Conservation (phyloP, 2,329 filamentous ascomycete genomes). For the Pochonia chlamydosporia region DNA sequence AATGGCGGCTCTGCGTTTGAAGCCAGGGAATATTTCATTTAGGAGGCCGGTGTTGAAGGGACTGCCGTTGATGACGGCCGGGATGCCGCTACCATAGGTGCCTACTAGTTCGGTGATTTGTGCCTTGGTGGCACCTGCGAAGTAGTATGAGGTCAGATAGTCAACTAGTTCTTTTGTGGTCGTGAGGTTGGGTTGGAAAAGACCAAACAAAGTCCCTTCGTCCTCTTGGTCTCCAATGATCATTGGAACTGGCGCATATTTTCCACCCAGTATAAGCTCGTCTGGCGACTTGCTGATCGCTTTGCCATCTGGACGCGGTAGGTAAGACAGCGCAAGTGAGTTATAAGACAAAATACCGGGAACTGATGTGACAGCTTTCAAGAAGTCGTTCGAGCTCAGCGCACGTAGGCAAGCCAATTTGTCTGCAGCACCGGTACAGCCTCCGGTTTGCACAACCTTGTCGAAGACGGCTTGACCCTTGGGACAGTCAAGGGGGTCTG, state of each 20-base stretch:
- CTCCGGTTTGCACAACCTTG: slow-evolving; percentile 50
- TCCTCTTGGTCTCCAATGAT: slow-evolving; percentile 62
- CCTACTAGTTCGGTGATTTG: slow-evolving; percentile 44
- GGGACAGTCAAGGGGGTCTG: slow-evolving; percentile 56
- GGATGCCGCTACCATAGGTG: slow-evolving; percentile 44
- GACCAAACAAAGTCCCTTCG: slow-evolving; percentile 58
- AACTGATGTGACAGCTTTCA: slow-evolving; percentile 47
- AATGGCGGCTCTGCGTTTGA: slow-evolving; percentile 57
- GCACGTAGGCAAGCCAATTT: slow-evolving; percentile 61
- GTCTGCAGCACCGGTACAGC: slow-evolving; percentile 53
- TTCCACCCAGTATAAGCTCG: slow-evolving; percentile 35
- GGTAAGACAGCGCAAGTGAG: slow-evolving; percentile 54
- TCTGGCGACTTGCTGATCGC: slow-evolving; percentile 50
- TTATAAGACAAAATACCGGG: slow-evolving; percentile 50
- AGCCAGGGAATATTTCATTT: slow-evolving; percentile 60
- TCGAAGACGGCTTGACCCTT: slow-evolving; percentile 64
- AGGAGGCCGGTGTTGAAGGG: slow-evolving; percentile 52
- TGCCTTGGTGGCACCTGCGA: slow-evolving; percentile 29
- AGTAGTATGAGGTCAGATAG: slow-evolving; percentile 45
- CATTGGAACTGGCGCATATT: slow-evolving; percentile 53
- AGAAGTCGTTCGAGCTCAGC: slow-evolving; percentile 20
- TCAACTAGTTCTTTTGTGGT: slow-evolving; percentile 44
- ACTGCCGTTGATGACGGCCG: slow-evolving; percentile 38
- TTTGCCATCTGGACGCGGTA: slow-evolving; percentile 55
- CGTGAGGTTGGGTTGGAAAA: slow-evolving; percentile 53